Conservation (phyloP, 345 rosid genomes). For the Lepidium aucheri region DNA sequence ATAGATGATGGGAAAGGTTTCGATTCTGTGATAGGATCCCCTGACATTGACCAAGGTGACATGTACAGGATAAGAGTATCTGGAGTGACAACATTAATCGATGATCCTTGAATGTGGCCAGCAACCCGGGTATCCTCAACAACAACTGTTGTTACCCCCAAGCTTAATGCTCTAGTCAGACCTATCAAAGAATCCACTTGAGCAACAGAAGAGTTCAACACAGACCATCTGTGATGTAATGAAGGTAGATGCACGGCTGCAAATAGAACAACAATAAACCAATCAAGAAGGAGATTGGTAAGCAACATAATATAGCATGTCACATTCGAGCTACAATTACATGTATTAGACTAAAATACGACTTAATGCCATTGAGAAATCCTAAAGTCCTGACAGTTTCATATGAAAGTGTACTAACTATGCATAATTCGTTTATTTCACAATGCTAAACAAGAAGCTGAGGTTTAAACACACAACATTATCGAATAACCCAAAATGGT, state of each 20-base stretch:
- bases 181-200: conserved; percentile 59
- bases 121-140: conserved; percentile 88
- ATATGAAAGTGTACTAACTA: neutral
- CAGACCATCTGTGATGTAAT: conserved; percentile 70
- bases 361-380: neutral
- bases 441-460: neutral
- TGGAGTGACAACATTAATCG: conserved; percentile 75
- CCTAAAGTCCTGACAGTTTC: neutral
- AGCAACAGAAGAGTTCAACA: conserved; percentile 60
- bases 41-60: conserved; percentile 48
- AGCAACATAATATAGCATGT: neutral
- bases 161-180: conserved; percentile 44
- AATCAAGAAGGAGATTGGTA: conserved; percentile 1
- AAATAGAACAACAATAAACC: conserved; percentile 27
- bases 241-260: conserved; percentile 82
- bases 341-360: neutral
- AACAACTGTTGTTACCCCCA: conserved; percentile 66
- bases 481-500: neutral
- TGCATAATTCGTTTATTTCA: neutral
- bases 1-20: conserved; percentile 47
- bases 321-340: neutral
- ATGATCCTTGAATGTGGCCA: conserved; percentile 78
- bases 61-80: conserved; percentile 50
- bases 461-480: neutral
- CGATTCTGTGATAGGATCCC: conserved; percentile 44